Evolutionary conservation across 495 filamentous ascomycete genomes (phyloP).

Genomic region (Chaetomium fimeti): DNA sequence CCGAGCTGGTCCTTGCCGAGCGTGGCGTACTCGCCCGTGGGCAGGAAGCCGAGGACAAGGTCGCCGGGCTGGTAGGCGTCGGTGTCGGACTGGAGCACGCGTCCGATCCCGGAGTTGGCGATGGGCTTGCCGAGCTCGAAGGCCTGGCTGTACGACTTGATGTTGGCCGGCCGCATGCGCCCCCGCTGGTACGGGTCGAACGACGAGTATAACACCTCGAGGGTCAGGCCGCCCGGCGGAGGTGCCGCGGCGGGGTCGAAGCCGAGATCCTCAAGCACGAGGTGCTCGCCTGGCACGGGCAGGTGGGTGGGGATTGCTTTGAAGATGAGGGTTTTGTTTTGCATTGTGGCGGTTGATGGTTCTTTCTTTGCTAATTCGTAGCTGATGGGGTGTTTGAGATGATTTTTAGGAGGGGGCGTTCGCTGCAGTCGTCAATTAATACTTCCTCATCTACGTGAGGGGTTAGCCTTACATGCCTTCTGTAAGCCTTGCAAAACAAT

Average conservation of each 20-base stretch:
- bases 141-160: conserved; percentile 63
- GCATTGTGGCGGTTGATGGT: conserved; percentile 2
- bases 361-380: too few relatives aligned
- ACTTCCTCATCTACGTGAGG: too few relatives aligned
- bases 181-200: conserved; percentile 90
- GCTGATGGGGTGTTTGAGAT: too few relatives aligned
- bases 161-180: conserved; percentile 50
- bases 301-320: conserved; percentile 64
- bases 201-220: conserved; percentile 73
- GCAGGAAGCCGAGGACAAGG: conserved; percentile 57
- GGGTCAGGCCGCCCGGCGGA: conserved; percentile 66
- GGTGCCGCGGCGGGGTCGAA: conserved; percentile 65
- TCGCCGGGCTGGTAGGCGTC: conserved; percentile 64
- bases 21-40: conserved; percentile 62
- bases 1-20: conserved; percentile 37
- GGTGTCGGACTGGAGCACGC: conserved; percentile 65
- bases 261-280: conserved; percentile 62
- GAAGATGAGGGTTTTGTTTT: conserved; percentile 82
- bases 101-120: conserved; percentile 54
- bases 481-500: too few relatives aligned
- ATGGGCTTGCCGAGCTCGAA: conserved; percentile 59
- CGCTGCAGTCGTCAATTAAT: too few relatives aligned
- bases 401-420: too few relatives aligned
- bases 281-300: conserved; percentile 70
- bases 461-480: too few relatives aligned